phyloP scores from a whole-genome alignment of 202 grass and related monocot species.

The Bolboschoenoplectus hybrid region DNA sequence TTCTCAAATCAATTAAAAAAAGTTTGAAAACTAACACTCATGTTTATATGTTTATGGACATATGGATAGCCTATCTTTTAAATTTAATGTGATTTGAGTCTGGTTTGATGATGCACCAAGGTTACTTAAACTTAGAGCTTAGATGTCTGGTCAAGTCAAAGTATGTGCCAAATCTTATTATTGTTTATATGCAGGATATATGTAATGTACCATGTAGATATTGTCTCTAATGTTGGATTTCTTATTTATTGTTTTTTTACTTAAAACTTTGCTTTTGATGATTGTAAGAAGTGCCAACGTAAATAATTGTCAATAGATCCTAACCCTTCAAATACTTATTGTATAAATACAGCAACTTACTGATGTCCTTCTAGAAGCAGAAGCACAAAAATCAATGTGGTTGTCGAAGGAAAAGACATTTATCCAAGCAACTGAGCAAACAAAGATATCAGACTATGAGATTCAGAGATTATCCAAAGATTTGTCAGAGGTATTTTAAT shows the following conservation, averaged over 20 bases:
- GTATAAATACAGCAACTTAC: constrained; percentile 79
- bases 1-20: constrained; percentile 13
- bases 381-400: constrained; percentile 75
- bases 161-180: constrained; percentile 3
- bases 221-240: not conserved
- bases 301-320: not conserved
- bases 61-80: too few species aligned
- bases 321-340: constrained; percentile 23
- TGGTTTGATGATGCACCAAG: not conserved
- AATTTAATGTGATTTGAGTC: not conserved
- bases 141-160: not conserved
- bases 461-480: constrained; percentile 65
- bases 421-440: constrained; percentile 50
- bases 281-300: not conserved
- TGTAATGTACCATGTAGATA: not conserved
- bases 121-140: not conserved
- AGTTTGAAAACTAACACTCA: not conserved
- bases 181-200: not conserved
- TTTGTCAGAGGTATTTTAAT: constrained; percentile 62
- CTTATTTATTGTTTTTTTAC: not conserved
- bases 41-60: too few species aligned
- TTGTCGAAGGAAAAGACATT: constrained; percentile 62
- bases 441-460: constrained; percentile 54
- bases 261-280: not conserved
- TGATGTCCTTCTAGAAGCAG: constrained; percentile 77